phyloP scores from a whole-genome alignment of 176 grass and related monocot species.

The Eremochloa ophiuroides region DNA sequence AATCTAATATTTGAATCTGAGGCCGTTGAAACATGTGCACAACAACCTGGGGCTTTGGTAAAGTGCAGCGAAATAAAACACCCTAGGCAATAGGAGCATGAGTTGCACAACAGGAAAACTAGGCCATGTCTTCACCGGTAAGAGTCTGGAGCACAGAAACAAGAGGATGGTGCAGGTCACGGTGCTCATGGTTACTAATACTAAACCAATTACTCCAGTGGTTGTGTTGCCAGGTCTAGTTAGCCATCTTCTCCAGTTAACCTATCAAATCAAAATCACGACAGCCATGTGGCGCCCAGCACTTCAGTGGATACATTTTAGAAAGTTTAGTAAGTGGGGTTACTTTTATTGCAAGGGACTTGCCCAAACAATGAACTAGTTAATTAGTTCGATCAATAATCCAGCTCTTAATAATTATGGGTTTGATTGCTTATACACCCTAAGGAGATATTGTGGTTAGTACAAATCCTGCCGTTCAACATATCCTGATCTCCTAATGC shows the following conservation, averaged over 20 bases:
- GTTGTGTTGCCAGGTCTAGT: neutral
- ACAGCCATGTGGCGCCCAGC: neutral
- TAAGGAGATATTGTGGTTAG: neutral
- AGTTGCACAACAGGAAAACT: neutral
- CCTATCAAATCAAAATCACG: neutral
- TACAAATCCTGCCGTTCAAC: neutral
- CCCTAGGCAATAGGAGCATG: neutral
- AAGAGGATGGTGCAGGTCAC: neutral
- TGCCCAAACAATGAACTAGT: neutral
- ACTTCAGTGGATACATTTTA: neutral
- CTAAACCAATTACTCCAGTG: neutral
- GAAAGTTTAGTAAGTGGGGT: neutral
- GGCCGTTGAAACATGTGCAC: neutral
- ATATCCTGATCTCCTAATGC: neutral
- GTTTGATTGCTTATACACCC: neutral
- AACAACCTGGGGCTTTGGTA: neutral
- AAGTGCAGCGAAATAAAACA: neutral
- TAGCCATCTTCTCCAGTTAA: neutral
- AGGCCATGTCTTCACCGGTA: neutral
- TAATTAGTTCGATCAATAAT: neutral
- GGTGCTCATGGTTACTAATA: neutral
- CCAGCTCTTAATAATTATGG: neutral
- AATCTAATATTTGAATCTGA: neutral
- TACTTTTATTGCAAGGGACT: neutral
- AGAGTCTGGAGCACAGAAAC: neutral